Percentiles rank a stretch among this genome's conserved stretches.
Conservation (phyloP, 1,139 yeast genomes). For the Pichia norvegensis region DNA sequence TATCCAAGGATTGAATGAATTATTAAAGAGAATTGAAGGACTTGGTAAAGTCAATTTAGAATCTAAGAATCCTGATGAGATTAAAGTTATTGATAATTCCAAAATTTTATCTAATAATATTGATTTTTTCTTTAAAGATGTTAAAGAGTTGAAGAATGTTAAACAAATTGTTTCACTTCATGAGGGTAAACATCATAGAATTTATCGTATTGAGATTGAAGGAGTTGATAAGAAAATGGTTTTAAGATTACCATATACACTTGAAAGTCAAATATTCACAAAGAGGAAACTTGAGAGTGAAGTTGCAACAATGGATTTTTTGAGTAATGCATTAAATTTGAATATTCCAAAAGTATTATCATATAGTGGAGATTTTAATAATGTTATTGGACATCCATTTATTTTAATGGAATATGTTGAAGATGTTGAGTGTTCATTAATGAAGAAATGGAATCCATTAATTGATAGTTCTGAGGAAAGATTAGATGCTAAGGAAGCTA, state of each 20-base stretch:
- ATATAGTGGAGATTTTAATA: slow-evolving; percentile 56
- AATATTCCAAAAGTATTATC: slow-evolving; percentile 71
- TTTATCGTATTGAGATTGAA: slow-evolving; percentile 52
- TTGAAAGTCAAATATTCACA: slow-evolving; percentile 56
- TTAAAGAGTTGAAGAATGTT: slow-evolving; percentile 30
- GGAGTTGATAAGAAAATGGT: slow-evolving; percentile 44
- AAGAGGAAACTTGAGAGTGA: slow-evolving; percentile 72
- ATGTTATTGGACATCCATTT: slow-evolving; percentile 64
- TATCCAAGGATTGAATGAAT: slow-evolving; percentile 58
- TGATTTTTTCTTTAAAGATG: slow-evolving; percentile 14
- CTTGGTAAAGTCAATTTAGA: slow-evolving; percentile 3
- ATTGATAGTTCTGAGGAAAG: slow-evolving; percentile 35
- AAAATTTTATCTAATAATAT: slow-evolving; percentile 18
- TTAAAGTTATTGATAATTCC: slow-evolving; percentile 11
- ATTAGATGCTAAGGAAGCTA: slow-evolving; percentile 35
- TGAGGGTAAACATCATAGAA: slow-evolving; percentile 89
- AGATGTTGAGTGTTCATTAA: slow-evolving; percentile 57
- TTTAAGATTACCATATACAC: slow-evolving; percentile 77
- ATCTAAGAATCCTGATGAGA: slow-evolving; percentile 22
- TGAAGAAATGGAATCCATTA: slow-evolving; percentile 89
- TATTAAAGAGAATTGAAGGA: slow-evolving; percentile 8
- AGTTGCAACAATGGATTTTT: slow-evolving; percentile 87
- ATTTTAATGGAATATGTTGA: slow-evolving; percentile 71
- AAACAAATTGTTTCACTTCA: slow-evolving; percentile 76
- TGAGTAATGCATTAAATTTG: slow-evolving; percentile 43